These are phyloP conservation scores for Chlorella vulgaris DNA, from an alignment of 139 green algal species.

Conservation along the genomic window DNA sequence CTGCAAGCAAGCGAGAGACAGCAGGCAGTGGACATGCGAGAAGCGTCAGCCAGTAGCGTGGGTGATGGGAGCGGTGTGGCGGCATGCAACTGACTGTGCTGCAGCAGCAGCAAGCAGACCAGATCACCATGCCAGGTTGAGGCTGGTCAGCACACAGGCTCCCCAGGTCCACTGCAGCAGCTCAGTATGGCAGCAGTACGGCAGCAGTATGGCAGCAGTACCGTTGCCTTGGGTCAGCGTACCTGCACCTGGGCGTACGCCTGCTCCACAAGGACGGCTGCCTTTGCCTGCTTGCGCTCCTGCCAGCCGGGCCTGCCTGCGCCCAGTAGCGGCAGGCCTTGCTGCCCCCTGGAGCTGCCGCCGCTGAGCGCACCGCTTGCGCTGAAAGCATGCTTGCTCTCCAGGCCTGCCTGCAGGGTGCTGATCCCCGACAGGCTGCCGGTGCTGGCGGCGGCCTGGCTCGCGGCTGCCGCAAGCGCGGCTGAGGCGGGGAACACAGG, in stretches of 20 bases:
- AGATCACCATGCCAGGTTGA: no score
- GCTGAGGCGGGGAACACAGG: not conserved
- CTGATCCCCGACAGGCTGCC: constrained; percentile 9
- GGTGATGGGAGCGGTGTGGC: not conserved
- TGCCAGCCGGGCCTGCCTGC: not conserved
- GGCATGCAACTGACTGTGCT: not conserved
- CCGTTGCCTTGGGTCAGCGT: no score
- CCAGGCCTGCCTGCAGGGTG: constrained; percentile 18
- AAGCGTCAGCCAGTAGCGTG: not conserved
- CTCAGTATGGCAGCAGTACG: no score
- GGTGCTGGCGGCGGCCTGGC: not conserved
- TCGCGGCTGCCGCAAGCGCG: not conserved
- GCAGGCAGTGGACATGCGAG: not conserved
- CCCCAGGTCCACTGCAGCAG: no score
- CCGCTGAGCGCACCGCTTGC: no score
- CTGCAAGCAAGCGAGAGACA: not conserved
- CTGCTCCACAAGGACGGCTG: not conserved
- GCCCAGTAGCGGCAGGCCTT: not conserved
- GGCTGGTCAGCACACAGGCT: no score
- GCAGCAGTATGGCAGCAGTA: not conserved
- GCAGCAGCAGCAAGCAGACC: not conserved
- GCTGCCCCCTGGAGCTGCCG: not conserved
- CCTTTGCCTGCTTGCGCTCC: not conserved
- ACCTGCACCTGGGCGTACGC: not conserved
- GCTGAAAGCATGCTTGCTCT: not conserved